Base-by-base conservation (phyloP, 2,329 filamentous ascomycete species). In the Ophiocordyceps camponoti-leonardi region DNA sequence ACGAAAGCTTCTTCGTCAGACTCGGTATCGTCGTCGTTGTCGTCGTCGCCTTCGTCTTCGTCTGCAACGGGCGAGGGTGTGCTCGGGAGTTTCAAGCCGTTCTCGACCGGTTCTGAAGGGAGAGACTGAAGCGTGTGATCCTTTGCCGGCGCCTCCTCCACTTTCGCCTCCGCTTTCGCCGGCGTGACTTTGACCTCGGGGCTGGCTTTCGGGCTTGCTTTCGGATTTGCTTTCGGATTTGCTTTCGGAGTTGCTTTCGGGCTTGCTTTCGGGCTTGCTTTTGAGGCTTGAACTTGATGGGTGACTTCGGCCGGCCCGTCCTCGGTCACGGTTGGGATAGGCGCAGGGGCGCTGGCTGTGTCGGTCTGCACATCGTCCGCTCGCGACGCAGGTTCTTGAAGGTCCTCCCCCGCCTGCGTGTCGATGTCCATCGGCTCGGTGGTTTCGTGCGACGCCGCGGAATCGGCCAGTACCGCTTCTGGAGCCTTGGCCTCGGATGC, bases 1-100 rank as follows among this genome's bases (percentile, higher is more conserved):
- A 68, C 61, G 35, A 64, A 66, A n/a, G 72, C 66, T 35, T 72
- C 64, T 40, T 70, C 71, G 44, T 77, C 73, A 8, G 72, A 67
- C 49, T 76, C 72, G 2, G 72, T 75, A 43, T 71, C 69, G 44
- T 74, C 33, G 16, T 37, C 64, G 31, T 71, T 71, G 43, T 71
- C 69, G 7, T 39, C 64, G 30, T 71, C 71, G 44, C 71, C 69
- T 35, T 71, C 68, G 44, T 71, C 69, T 35, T 71, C 68, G 18
- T 70, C 67, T 28, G 65, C 65, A 28, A 65, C 61, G 39, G 68
- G 69, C 4, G 70, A 73, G 4, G 70, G 68, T 8, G 66, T 73
- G 48, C 64, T 72, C 0, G 64, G 63, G 6, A 56, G 55, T 28
- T 55, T 66, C n/a, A 59, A 58, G 26, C 46, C 54, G n/a, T 47